A percentile compares a stretch with the other conserved stretches of the same genome.
phyloP scores from a whole-genome alignment of 768 basidiomycete species.

The Crassisporium funariophilum region DNA sequence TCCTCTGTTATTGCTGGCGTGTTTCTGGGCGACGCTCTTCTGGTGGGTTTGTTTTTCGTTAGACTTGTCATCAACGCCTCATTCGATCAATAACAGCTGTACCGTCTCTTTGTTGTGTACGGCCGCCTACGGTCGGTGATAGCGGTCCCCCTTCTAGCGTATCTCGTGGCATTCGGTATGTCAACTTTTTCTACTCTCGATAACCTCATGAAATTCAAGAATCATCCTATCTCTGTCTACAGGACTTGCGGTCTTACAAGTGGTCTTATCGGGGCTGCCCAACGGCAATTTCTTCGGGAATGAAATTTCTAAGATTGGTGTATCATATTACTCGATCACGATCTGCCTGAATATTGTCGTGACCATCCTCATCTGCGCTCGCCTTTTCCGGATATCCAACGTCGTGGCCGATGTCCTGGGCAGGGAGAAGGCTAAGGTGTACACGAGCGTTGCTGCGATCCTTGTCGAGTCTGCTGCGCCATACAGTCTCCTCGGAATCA shows the following conservation, averaged over 20 bases:
- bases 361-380: slow-evolving; percentile 40
- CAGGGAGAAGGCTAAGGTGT: slow-evolving; percentile 31
- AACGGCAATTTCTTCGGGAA: slow-evolving; percentile 39
- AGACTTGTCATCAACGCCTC: not conserved
- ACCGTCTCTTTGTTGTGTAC: slow-evolving; percentile 30
- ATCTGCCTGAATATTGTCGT: slow-evolving; percentile 43
- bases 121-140: slow-evolving; percentile 20
- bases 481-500: slow-evolving; percentile 37
- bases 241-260: slow-evolving; percentile 39
- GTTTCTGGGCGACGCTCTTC: slow-evolving; percentile 31
- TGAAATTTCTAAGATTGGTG: slow-evolving; percentile 36
- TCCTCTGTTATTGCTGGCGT: slow-evolving; percentile 26
- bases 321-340: slow-evolving; percentile 40
- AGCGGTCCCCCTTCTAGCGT: slow-evolving; percentile 23
- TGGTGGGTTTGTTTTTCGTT: slow-evolving; percentile 15
- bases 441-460: slow-evolving; percentile 37
- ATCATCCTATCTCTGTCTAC: too few relatives aligned
- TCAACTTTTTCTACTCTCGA: not conserved
- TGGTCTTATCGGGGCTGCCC: slow-evolving; percentile 37
- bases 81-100: slow-evolving; percentile 18
- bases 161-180: slow-evolving; percentile 27
- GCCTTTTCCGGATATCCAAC: slow-evolving; percentile 34
- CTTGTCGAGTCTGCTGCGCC: slow-evolving; percentile 42
- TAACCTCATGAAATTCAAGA: not conserved
- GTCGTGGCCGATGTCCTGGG: slow-evolving; percentile 27